A percentile compares a stretch with the other conserved stretches of the same genome.
Conservation (phyloP, 495 filamentous ascomycete genomes). For the Clohesyomyces aquaticus region DNA sequence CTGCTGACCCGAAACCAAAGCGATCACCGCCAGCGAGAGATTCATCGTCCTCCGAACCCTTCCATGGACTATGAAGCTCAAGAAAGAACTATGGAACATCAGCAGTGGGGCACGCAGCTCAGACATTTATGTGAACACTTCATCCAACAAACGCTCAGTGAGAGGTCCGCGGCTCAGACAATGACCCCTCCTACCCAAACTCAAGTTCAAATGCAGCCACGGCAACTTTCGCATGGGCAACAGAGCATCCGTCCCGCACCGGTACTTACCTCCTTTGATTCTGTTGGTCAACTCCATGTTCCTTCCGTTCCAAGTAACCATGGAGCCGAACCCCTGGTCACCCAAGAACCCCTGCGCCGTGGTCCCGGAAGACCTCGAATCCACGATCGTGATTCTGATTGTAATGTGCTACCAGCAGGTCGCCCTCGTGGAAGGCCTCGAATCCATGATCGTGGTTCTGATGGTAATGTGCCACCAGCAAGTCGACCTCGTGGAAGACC, state of each 20-base stretch:
- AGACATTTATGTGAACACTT: neutral
- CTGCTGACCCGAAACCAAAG: neutral
- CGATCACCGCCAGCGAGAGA: neutral
- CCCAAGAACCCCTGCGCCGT: neutral
- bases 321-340: neutral
- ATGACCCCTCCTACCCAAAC: too few species aligned
- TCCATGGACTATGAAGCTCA: neutral
- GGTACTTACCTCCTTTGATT: too few species aligned
- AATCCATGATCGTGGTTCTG: neutral
- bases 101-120: neutral
- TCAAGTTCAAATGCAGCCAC: too few species aligned
- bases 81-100: neutral
- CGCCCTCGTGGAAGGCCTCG: conserved; percentile 9
- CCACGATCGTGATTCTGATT: neutral
- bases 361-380: conserved; percentile 8
- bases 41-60: neutral
- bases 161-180: too few species aligned
- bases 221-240: too few species aligned
- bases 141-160: too few species aligned
- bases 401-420: too few species aligned
- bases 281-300: too few species aligned
- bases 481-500: conserved; percentile 2
- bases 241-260: too few species aligned
- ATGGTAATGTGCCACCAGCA: neutral
- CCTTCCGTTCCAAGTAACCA: neutral